Evolutionary conservation across 108 stramenopile genomes (phyloP).

Genomic region (Mediolabrus comicus): DNA sequence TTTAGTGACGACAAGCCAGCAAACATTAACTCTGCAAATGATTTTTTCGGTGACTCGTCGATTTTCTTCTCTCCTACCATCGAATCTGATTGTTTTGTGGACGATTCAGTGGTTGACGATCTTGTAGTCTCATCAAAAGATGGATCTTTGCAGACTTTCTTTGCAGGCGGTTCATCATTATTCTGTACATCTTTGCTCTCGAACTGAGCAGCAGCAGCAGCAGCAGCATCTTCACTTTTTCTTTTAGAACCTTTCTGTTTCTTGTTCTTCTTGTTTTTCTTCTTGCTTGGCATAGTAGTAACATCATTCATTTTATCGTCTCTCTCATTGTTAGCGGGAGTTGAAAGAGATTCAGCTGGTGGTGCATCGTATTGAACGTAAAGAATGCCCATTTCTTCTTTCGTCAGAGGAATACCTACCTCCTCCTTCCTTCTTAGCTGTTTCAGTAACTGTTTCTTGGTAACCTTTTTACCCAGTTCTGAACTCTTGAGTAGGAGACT

Average conservation of each 20-base stretch:
- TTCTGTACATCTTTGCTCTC: neutral
- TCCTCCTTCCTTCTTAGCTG: constrained; percentile 65
- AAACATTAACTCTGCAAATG: constrained; percentile 39
- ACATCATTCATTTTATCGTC: constrained; percentile 3
- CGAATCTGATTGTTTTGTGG: constrained; percentile 7
- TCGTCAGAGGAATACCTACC: constrained; percentile 60
- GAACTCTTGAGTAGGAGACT: constrained; percentile 37
- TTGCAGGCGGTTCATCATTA: neutral
- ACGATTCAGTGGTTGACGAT: constrained; percentile 10
- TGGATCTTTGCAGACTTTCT: neutral
- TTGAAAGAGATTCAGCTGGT: constrained; percentile 3
- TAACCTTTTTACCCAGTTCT: constrained; percentile 51
- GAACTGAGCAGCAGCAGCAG: neutral
- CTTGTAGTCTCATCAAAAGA: neutral
- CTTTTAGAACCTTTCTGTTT: constrained; percentile 11
- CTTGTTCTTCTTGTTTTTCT: constrained; percentile 33
- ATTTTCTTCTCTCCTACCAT: neutral
- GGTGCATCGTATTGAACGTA: constrained; percentile 52
- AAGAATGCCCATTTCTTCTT: constrained; percentile 70
- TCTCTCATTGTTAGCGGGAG: neutral
- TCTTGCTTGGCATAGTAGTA: neutral
- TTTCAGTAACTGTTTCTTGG: constrained; percentile 73
- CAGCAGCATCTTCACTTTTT: neutral
- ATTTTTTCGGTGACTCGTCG: neutral
- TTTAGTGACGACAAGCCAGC: constrained; percentile 31